Conservation (phyloP, 2,329 filamentous ascomycete genomes). For the Huntiella bhutanensis region DNA sequence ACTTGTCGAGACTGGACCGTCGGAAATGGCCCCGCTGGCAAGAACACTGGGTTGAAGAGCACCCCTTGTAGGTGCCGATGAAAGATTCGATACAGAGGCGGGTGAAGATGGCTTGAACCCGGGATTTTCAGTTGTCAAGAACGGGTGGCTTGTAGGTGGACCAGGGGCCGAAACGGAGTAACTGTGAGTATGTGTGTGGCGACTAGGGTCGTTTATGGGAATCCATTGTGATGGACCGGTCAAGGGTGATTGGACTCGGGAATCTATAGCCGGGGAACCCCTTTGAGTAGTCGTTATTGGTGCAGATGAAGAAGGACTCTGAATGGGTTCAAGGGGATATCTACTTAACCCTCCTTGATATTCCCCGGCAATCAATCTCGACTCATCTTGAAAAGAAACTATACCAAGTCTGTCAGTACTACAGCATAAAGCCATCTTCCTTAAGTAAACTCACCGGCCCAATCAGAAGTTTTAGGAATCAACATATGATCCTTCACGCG, state of each 20-base stretch:
- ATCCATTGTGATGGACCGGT: slow-evolving; percentile 9
- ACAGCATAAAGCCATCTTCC: neutral
- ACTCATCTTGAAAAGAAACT: slow-evolving; percentile 77
- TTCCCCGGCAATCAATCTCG: slow-evolving; percentile 72
- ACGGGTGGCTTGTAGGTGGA: too few species aligned
- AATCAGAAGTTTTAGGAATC: slow-evolving; percentile 42
- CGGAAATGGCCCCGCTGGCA: slow-evolving; percentile 12
- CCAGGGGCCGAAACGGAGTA: too few species aligned
- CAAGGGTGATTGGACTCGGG: slow-evolving; percentile 4
- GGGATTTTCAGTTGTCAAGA: too few species aligned
- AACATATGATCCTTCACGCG: slow-evolving; percentile 50
- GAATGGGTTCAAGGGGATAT: slow-evolving; percentile 33
- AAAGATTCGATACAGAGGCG: slow-evolving; percentile 18
- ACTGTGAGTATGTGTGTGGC: slow-evolving; percentile 1
- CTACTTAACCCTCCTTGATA: slow-evolving; percentile 61
- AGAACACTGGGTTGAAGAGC: slow-evolving; percentile 7
- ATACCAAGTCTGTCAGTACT: neutral
- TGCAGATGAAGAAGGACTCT: slow-evolving; percentile 9
- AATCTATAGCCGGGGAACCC: slow-evolving; percentile 5
- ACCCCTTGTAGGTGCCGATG: slow-evolving; percentile 22
- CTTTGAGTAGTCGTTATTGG: neutral
- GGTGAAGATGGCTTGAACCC: too few species aligned
- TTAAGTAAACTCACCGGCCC: slow-evolving; percentile 30
- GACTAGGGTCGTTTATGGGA: slow-evolving; percentile 2
- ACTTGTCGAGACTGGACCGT: slow-evolving; percentile 21